A percentile compares a stretch with the other conserved stretches of the same genome.
Evolutionary conservation across 2,329 filamentous ascomycete species (phyloP).

Genomic region (Diplodia sapinea): DNA sequence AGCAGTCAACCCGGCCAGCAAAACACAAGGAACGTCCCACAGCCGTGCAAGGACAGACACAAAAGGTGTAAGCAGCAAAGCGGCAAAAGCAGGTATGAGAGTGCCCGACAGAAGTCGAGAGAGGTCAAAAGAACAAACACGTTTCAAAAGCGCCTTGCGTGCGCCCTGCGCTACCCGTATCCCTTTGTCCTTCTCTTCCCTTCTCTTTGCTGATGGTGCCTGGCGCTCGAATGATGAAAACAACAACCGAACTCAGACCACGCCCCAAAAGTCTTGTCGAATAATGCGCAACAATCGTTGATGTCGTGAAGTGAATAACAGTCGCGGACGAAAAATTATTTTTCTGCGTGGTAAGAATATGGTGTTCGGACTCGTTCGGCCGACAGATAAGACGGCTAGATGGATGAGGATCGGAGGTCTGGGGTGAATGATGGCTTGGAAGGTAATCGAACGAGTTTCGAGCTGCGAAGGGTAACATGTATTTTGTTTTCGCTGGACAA

Average conservation of each 20-base stretch:
- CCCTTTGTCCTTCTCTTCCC: neutral
- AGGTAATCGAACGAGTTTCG: constrained; percentile 5
- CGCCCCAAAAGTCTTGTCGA: constrained; percentile 2
- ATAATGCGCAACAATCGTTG: constrained; percentile 25
- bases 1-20: constrained; percentile 71
- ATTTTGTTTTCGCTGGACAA: constrained; percentile 26
- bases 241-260: neutral
- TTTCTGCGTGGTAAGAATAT: constrained; percentile 14
- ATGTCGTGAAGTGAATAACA: constrained; percentile 27
- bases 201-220: constrained; percentile 2
- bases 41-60: neutral
- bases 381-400: neutral
- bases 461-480: neutral
- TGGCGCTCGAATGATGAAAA: constrained; percentile 7
- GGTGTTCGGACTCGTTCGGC: constrained; percentile 5
- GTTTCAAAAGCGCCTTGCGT: constrained; percentile 7
- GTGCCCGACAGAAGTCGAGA: no score
- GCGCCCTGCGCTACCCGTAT: constrained; percentile 4
- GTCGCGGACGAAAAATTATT: constrained; percentile 4
- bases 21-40: constrained; percentile 43
- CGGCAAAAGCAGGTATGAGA: neutral
- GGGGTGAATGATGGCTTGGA: neutral
- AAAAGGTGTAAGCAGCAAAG: neutral
- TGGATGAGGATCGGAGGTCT: neutral
- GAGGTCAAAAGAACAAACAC: neutral